Base-by-base conservation (phyloP, 306 rosid species). In the Cicer judaicum region DNA sequence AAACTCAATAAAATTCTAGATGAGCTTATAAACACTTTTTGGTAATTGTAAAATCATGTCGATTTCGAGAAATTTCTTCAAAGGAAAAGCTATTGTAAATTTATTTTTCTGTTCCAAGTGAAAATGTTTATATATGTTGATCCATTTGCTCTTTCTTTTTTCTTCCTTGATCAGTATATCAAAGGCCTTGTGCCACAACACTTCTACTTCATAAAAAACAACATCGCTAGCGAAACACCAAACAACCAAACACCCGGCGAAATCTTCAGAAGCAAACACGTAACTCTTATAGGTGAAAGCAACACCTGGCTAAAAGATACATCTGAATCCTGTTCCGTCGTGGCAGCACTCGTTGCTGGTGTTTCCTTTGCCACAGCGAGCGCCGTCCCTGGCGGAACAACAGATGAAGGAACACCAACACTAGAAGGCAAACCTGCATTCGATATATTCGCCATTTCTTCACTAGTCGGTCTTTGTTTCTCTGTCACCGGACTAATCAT, bases 401-500 rank as follows among this genome's bases (percentile, higher is more conserved):
- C 57, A 0, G 44, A 48, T 0, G 62, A 53, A 5, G 92, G 89
- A 12, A 74, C 3, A 1, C 89, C 91, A 2, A 15, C 9, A 3
- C 72, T 92, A 16, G 85, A 70, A 57, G 75, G 76, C 8, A 38
- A 53, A 2, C 79, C 88, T 0, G 81, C 79, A 0, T 88, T 89
- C 14, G 54, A 88, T 9, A 2, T 52, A 7, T 88, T 92, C 7
- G 83, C 87, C 3, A 71, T 88, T 12, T 9, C 86, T 0, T 88
- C 96, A 0, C 71, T 92, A 0, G 0, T 84, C 7, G 88, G 90
- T 0, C 89, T 90, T 0, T 84, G 87, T 57, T 87, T 79, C 80
- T 92, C 96, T 0, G 85, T 84, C 40, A 90, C 89, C 0, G 71
- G 92, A 18, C 65, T 89, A 68, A 75, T 89, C 8, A 87, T 88